Evolutionary conservation across 164 flowering plant genomes (phyloP), one percentile per base, ranked within the genome.

Genomic region (Tinospora cordifolia): DNA sequence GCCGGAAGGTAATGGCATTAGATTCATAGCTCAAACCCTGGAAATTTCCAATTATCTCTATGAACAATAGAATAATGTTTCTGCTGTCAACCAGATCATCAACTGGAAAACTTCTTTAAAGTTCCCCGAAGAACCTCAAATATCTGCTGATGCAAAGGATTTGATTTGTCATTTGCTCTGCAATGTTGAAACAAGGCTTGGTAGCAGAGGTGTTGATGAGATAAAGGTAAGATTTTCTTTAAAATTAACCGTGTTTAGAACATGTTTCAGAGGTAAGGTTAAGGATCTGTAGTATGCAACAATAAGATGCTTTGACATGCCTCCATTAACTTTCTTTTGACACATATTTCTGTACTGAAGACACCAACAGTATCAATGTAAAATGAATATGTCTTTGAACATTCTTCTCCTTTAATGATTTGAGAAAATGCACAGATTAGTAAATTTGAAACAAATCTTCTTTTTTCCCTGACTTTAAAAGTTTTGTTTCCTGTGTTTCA

Each of bases 71-170:
- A 47, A 67, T 27, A 71, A 58, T 65, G 13, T 58, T 70, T 79
- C 54, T 75, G 62, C 70, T 72, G 67, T 74, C 34, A 63, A 62
- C 72, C 84, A 92, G 96, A 92, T 92, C 69, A 83, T 89, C 73
- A 89, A 90, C 76, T 92, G 98, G 96, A 87, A 75, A 80, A 84
- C 89, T 71, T 90, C 92, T 84, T 81, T 90, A 73, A 90, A 90
- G 72, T 90, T 92, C 74, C 98, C 94, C 6, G 94, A 90, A 63
- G 96, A 92, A 71, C 92, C 94, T 73, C 89, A 79, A 77, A 78
- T 90, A 71, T 89, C 96, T 59, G 68, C 73, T 68, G 88, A 84
- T 72, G 96, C 95, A 39, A 88, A 70, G 80, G 96, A 92, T 84
- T 79, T 92, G 69, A 90, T 92, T 67, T 85, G 87, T 69, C 88